Evolutionary conservation across 2,329 filamentous ascomycete genomes (phyloP), one percentile per base, ranked within the genome.

Genomic region (Lecanoromycetidae sp.): DNA sequence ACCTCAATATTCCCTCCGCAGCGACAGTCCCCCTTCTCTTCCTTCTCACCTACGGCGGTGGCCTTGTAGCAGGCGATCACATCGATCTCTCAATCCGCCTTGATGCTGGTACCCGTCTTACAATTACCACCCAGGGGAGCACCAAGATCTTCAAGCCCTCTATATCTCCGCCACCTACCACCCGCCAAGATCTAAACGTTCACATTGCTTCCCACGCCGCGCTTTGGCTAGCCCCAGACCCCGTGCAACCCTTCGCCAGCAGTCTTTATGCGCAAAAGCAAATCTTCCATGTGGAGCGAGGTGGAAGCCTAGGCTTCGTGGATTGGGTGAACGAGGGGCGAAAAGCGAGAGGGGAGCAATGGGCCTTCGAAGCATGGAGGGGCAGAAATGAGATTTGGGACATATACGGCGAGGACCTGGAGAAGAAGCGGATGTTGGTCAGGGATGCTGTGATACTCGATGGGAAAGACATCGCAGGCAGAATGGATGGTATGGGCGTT

Each of bases 301-400:
- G 60, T 6, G 65, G 76, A 71, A 56, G 82, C 33, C 66, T 96
- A 12, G 93, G 87, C 60, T 73, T 94, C 2, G 69, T 94, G 37
- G 91, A 98, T 63, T 98, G 91, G 91, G 87, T 96, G 5, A 93
- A 81, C 2, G 84, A 90, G 59, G 91, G 91, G 6, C 78, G 91
- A 15, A 77, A 74, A 4, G 88, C 91, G 4, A 77, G 84, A 38
- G 88, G 87, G 20, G 91, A 98, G 66, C 75, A 86, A 53, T 98
- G 91, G 91, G 81, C 80, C 56, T 80, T 95, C 51, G 69, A 74
- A 48, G 75, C 74, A 52, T 96, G 91, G 79, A 77, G 72, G 49
- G 87, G 87, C 8, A 75, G 84, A 54, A 96, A 95, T 60, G 91
- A 98, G 66, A 74, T 96, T n/a, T 90, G 83, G 79, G 57, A 63